Base-by-base conservation (phyloP, 768 basidiomycete species). In the Mycena capillaripes region DNA sequence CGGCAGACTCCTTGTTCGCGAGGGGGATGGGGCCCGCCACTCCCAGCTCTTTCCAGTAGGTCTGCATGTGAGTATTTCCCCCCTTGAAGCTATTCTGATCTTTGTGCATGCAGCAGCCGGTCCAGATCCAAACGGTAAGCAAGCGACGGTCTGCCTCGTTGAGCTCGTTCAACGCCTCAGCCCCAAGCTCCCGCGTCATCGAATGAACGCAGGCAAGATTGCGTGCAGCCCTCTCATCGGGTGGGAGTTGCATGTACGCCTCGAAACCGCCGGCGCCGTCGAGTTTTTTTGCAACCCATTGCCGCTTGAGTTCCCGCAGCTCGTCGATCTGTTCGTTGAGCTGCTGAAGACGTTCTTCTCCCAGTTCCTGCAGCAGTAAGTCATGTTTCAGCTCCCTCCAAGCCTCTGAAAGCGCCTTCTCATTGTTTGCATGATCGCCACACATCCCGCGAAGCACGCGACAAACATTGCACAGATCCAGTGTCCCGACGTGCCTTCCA, bases 31-130 rank as follows among this genome's bases (percentile, higher is more conserved):
- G 57, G 23, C 57, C 57, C n/a, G 57, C 14, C 9, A 59, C 38
- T 55, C 69, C 71, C 29, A 60, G 55, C 16, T 34, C 46, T 12
- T 67, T 59, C 73, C 75, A 79, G 34, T 44, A 66, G 17, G 42
- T 58, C 48, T 32, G 50, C 70, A 71, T 66, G 27, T 40, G 29
- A 0, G 53, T 44, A 42, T 71, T 74, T 1, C 79, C 77, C 2
- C 78, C 78, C 30, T 77, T 77, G 17, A 78, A 66, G 11, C 70
- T 50, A 50, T 80, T 81, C 27, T 79, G 65, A 23, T 81, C 78
- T 66, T 59, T 59, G 57, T 59, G 57, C 57, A 59, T 59, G 36
- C 57, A 59, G 57, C 57, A 59, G 5, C 57, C 63, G 30, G 50
- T 55, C 63, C 63, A 65, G n/a, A 80, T 56, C 55, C 78, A 78